These are phyloP conservation scores for Penicillium griseofulvum DNA, from an alignment of 2,329 filamentous ascomycete genomes.

Conservation along the genomic window DNA sequence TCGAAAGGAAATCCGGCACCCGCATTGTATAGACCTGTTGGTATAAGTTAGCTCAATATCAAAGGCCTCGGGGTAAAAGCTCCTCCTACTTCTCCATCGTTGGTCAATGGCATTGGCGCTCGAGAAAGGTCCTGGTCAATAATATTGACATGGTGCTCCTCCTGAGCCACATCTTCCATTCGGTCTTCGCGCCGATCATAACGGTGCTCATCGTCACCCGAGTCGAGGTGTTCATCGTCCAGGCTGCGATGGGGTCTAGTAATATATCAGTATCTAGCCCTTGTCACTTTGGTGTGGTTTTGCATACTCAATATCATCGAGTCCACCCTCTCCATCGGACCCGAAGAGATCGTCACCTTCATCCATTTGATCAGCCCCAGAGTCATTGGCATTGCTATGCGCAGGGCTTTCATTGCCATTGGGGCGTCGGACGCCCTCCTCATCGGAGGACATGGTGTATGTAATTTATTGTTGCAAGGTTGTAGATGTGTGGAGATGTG, in stretches of 20 bases:
- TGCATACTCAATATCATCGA: conserved; percentile 35
- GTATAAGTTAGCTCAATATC: conserved; percentile 5
- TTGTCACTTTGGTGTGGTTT: not conserved
- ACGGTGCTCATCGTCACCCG: conserved; percentile 60
- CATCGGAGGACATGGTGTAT: conserved; percentile 38
- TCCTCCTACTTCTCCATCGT: conserved; percentile 38
- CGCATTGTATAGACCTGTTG: conserved; percentile 60
- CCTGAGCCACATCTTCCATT: conserved; percentile 45
- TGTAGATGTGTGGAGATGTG: not conserved
- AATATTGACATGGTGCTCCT: conserved; percentile 49
- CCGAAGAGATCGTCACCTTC: conserved; percentile 48
- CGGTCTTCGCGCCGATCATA: conserved; percentile 51
- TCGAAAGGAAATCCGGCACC: conserved; percentile 61
- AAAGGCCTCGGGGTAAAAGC: not conserved
- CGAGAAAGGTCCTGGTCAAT: conserved; percentile 58
- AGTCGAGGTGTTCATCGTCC: conserved; percentile 63
- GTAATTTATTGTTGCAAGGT: not conserved
- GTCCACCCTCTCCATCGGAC: conserved; percentile 43
- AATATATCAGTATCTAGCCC: not conserved
- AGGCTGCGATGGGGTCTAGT: conserved; percentile 46
- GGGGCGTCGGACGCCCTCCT: conserved; percentile 38
- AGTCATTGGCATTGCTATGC: conserved; percentile 27
- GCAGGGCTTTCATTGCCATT: conserved; percentile 26
- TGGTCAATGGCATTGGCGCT: conserved; percentile 55
- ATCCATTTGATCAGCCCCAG: conserved; percentile 27